Percentiles rank a stretch among this genome's conserved stretches.
Evolutionary conservation across 2,329 filamentous ascomycete genomes (phyloP).

Genomic region (Phialophora verrucosa): DNA sequence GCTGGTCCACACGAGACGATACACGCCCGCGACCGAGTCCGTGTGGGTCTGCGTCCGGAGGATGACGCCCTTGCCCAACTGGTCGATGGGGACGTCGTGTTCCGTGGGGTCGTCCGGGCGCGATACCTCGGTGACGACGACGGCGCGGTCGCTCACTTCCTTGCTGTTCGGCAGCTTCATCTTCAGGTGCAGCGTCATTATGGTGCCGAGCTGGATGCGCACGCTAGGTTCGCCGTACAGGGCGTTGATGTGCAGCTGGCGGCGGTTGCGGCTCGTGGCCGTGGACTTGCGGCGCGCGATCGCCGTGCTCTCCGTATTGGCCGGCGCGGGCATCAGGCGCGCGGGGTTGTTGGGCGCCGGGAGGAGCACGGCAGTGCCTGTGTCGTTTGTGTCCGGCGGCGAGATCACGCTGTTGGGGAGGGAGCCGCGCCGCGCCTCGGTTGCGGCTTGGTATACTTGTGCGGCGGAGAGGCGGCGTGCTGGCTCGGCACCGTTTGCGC

Average conservation of each 20-base stretch:
- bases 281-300: constrained; percentile 28
- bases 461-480: constrained; percentile 25
- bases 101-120: constrained; percentile 38
- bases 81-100: constrained; percentile 16
- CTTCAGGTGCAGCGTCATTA: constrained; percentile 52
- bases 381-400: neutral
- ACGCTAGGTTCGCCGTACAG: constrained; percentile 39
- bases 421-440: constrained; percentile 32
- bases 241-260: constrained; percentile 35
- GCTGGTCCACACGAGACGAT: constrained; percentile 45
- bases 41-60: constrained; percentile 39
- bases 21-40: constrained; percentile 32
- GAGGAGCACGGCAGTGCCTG: constrained; percentile 27
- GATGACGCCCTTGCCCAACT: constrained; percentile 29
- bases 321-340: constrained; percentile 31
- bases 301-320: constrained; percentile 28
- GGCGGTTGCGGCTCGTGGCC: constrained; percentile 14
- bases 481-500: constrained; percentile 9
- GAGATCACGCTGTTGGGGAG: constrained; percentile 27
- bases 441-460: constrained; percentile 35
- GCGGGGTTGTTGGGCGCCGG: constrained; percentile 28
- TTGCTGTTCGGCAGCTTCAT: constrained; percentile 46
- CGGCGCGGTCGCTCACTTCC: constrained; percentile 28
- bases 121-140: constrained; percentile 38
- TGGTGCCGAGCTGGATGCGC: constrained; percentile 48